Base-by-base conservation (phyloP, 2,329 filamentous ascomycete genomes). In the Cladophialophora carrionii region DNA sequence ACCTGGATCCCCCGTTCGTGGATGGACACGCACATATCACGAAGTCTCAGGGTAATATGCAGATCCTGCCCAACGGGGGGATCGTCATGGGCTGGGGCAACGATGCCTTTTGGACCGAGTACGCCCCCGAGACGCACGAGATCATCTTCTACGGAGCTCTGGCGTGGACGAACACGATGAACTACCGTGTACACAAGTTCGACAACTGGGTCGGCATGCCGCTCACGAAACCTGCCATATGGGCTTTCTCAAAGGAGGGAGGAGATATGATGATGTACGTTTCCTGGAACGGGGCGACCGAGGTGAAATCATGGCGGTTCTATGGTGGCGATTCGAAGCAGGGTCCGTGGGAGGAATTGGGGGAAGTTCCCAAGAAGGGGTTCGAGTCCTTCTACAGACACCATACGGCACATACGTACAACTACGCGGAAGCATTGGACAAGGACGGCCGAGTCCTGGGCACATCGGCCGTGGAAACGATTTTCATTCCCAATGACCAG, bases 251-350 rank as follows among this genome's bases (percentile, higher is more conserved):
- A 7, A 71, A 70, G 26, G 69, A 72, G 1, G 70, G 70, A 7
- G 32, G 31, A 5, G 46, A 61, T 17, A 71, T 70, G 70, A 68
- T 73, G 52, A 72, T 76, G 61, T 72, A 76, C 41, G 74, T 76
- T 17, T 76, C 74, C 60, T 83, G 81, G 81, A 83, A 83, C 66
- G 81, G 81, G 12, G 81, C 80, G 0, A 83, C 81, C 1, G 81
- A 82, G 56, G 75, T 82, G n/a, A 66, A 66, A 22, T 74, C 71
- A 4, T 83, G 76, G 76, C 72, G 71, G 4, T 73, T 78, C 63
- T 76, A 73, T 63, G 73, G 61, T 22, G 41, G 49, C 5, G 57
- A 64, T n/a, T 56, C 59, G 20, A 69, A 67, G 41, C 73, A 75
- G 0, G 74, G 61, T 2, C 74, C 75, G 5, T 79, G 72, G 62